Evolutionary conservation across 768 basidiomycete species (phyloP).

Genomic region (Kwoniella heveanensis): DNA sequence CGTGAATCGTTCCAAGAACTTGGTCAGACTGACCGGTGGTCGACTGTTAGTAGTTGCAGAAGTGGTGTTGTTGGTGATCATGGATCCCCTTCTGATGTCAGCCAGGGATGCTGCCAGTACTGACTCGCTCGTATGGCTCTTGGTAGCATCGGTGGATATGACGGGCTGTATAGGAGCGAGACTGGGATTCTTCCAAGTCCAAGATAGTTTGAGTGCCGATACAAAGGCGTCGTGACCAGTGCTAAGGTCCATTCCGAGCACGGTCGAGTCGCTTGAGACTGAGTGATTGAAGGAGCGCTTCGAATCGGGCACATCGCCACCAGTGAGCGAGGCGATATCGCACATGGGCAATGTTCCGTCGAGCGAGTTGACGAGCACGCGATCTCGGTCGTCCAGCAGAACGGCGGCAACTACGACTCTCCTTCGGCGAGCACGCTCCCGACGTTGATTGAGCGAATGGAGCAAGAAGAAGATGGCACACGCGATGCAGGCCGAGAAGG

Average conservation of each 20-base stretch:
- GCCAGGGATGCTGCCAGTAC: slow-evolving; percentile 18
- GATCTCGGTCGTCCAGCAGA: slow-evolving; percentile 50
- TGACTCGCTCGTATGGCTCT: slow-evolving; percentile 7
- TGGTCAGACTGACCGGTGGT: slow-evolving; percentile 38
- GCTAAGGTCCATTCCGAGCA: slow-evolving; percentile 54
- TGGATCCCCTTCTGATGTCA: slow-evolving; percentile 42
- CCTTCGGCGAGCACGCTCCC: slow-evolving; percentile 41
- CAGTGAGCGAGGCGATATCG: slow-evolving; percentile 49
- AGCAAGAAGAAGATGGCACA: slow-evolving; percentile 50
- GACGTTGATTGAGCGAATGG: slow-evolving; percentile 33
- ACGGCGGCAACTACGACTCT: slow-evolving; percentile 55
- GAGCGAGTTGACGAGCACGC: slow-evolving; percentile 53
- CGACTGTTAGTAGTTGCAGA: slow-evolving; percentile 15
- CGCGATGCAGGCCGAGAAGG: slow-evolving; percentile 52
- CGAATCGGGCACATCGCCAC: slow-evolving; percentile 16
- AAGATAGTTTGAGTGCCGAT: slow-evolving; percentile 51
- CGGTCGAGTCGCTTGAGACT: slow-evolving; percentile 38
- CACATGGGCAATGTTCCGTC: slow-evolving; percentile 56
- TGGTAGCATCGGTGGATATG: slow-evolving; percentile 10
- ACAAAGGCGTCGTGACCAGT: slow-evolving; percentile 56
- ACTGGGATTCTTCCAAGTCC: slow-evolving; percentile 53
- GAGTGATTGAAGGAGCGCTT: slow-evolving; percentile 24
- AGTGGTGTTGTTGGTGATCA: slow-evolving; percentile 29
- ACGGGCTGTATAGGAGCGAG: slow-evolving; percentile 1
- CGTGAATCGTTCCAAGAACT: slow-evolving; percentile 54